These are phyloP conservation scores for Coprinopsis sp. DNA, from an alignment of 768 basidiomycete genomes.

Conservation along the genomic window DNA sequence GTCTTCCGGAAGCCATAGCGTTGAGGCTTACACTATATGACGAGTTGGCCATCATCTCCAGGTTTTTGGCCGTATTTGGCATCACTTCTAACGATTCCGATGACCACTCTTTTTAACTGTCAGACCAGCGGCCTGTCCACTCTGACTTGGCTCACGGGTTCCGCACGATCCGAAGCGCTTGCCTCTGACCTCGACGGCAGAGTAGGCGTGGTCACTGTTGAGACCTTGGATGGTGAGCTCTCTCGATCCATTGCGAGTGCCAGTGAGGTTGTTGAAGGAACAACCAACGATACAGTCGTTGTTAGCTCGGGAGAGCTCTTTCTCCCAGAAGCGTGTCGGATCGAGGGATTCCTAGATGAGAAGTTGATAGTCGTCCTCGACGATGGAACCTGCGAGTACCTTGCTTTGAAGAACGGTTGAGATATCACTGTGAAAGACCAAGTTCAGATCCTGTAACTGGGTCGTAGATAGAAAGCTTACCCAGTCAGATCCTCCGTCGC, in stretches of 20 bases:
- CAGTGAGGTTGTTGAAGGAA: constrained; percentile 35
- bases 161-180: constrained; percentile 40
- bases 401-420: constrained; percentile 40
- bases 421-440: constrained; percentile 24
- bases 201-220: constrained; percentile 41
- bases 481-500: constrained; percentile 51
- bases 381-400: constrained; percentile 17
- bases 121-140: constrained; percentile 46
- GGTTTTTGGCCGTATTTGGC: constrained; percentile 35
- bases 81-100: constrained; percentile 26
- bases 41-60: constrained; percentile 43
- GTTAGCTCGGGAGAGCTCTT: constrained; percentile 46
- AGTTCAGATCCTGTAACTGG: neutral
- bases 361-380: neutral
- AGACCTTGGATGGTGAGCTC: too few species aligned
- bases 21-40: constrained; percentile 36
- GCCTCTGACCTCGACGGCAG: constrained; percentile 37
- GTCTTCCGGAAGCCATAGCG: neutral
- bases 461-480: constrained; percentile 20
- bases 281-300: constrained; percentile 50
- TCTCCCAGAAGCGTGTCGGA: constrained; percentile 45
- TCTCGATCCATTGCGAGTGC: too few species aligned
- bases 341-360: constrained; percentile 41
- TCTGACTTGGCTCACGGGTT: constrained; percentile 47
- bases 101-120: constrained; percentile 47